Evolutionary conservation across 1,139 yeast species (phyloP).

Genomic region (Eremothecium sinecaudum): DNA sequence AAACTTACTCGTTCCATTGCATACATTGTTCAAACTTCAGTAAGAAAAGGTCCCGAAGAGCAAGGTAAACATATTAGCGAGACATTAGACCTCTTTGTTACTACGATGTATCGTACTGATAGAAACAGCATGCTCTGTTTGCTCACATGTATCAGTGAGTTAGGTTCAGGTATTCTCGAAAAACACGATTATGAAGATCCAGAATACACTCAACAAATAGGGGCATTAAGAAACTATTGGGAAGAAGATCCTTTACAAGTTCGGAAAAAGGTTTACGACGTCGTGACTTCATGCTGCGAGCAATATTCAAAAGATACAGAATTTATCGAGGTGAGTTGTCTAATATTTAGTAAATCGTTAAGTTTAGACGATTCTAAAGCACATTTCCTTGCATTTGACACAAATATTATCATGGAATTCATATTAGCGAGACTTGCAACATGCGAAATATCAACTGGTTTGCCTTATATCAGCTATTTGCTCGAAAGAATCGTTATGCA

Average conservation of each 20-base stretch:
- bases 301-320: slow-evolving; percentile 20
- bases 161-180: slow-evolving; percentile 57
- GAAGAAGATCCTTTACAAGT: slow-evolving; percentile 34
- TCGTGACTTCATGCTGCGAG: slow-evolving; percentile 20
- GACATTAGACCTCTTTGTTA: slow-evolving; percentile 23
- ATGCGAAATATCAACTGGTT: slow-evolving; percentile 18
- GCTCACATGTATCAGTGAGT: slow-evolving; percentile 51
- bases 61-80: slow-evolving; percentile 33
- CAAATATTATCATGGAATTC: slow-evolving; percentile 25
- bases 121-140: slow-evolving; percentile 42
- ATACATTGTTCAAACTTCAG: slow-evolving; percentile 45
- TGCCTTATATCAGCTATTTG: slow-evolving; percentile 26
- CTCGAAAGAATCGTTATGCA: slow-evolving; percentile 22
- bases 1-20: slow-evolving; percentile 53
- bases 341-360: slow-evolving; percentile 26
- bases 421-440: slow-evolving; percentile 16
- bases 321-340: slow-evolving; percentile 26
- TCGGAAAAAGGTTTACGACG: slow-evolving; percentile 30
- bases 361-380: slow-evolving; percentile 25
- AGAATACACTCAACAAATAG: slow-evolving; percentile 13
- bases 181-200: slow-evolving; percentile 33
- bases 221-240: slow-evolving; percentile 18
- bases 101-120: slow-evolving; percentile 13
- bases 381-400: slow-evolving; percentile 23
- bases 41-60: slow-evolving; percentile 36